Conservation (phyloP, 2,329 filamentous ascomycete genomes). For the Sporothrix euskadiensis region DNA sequence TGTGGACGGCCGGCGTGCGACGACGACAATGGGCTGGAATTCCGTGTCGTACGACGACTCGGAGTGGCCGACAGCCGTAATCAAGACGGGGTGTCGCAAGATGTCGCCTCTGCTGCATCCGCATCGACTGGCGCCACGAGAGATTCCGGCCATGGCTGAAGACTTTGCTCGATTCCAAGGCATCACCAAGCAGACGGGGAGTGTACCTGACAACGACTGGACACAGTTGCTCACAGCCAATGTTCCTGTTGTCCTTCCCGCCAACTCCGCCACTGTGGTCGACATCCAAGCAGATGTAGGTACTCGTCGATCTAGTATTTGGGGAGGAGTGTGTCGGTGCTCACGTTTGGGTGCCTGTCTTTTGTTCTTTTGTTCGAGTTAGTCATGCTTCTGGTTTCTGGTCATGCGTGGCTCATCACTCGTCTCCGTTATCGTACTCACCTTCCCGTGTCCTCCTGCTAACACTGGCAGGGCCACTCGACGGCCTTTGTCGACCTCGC, state of each 20-base stretch:
- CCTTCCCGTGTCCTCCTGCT: neutral
- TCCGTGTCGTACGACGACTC: neutral
- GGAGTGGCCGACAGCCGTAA: neutral
- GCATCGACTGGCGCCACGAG: neutral
- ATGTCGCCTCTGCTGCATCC: neutral
- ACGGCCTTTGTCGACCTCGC: neutral
- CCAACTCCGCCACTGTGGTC: neutral
- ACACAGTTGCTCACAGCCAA: neutral
- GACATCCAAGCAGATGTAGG: neutral
- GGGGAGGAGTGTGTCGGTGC: too few relatives aligned
- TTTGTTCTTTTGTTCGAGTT: neutral
- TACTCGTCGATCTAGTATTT: neutral
- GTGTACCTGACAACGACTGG: neutral
- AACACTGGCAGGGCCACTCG: neutral
- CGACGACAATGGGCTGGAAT: neutral
- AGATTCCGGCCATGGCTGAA: neutral
- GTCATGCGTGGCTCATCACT: neutral
- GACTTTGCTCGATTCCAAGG: neutral
- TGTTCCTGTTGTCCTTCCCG: neutral
- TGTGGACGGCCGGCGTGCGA: neutral
- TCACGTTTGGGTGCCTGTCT: too few relatives aligned
- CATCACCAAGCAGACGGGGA: neutral
- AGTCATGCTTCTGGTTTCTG: neutral
- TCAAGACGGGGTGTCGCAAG: neutral
- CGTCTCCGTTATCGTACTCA: neutral